Conservation (phyloP, 768 basidiomycete genomes). For the Coprinellus aureogranulatus region DNA sequence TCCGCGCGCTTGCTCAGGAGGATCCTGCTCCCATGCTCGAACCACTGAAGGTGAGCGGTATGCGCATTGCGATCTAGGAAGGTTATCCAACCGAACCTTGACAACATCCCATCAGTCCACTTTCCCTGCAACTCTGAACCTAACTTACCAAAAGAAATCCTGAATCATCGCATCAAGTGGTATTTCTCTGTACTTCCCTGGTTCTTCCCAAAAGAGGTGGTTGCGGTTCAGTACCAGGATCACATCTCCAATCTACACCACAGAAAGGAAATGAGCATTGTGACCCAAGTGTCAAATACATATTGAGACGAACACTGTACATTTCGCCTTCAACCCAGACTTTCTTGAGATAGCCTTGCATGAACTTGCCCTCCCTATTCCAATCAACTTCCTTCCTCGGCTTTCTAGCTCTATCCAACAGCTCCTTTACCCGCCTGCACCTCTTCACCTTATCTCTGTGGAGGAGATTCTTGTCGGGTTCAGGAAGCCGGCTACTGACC, state of each 20-base stretch:
- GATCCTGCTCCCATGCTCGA: too few species aligned
- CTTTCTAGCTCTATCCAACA: neutral
- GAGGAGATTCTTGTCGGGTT: conserved; percentile 19
- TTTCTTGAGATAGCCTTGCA: conserved; percentile 30
- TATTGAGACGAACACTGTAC: conserved; percentile 24
- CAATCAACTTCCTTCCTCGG: conserved; percentile 11
- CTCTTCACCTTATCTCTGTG: neutral
- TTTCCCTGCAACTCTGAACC: too few species aligned
- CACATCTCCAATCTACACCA: conserved; percentile 7
- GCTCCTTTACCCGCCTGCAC: neutral
- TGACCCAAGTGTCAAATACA: too few species aligned
- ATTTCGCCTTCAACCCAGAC: conserved; percentile 41
- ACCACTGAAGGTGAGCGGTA: too few species aligned
- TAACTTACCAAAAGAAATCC: conserved; percentile 7
- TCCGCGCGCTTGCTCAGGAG: too few species aligned
- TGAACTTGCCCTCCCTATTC: conserved; percentile 29
- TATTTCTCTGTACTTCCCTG: neutral
- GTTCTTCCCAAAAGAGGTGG: conserved; percentile 1
- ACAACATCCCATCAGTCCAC: too few species aligned
- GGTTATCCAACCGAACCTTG: too few species aligned
- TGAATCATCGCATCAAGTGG: neutral
- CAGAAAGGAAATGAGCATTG: neutral
- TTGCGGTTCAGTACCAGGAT: neutral
- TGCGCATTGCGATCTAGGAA: too few species aligned
- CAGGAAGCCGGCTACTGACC: conserved; percentile 44